Base-by-base conservation (phyloP, 345 rosid species). In the Xanthoceras sorbifolium region DNA sequence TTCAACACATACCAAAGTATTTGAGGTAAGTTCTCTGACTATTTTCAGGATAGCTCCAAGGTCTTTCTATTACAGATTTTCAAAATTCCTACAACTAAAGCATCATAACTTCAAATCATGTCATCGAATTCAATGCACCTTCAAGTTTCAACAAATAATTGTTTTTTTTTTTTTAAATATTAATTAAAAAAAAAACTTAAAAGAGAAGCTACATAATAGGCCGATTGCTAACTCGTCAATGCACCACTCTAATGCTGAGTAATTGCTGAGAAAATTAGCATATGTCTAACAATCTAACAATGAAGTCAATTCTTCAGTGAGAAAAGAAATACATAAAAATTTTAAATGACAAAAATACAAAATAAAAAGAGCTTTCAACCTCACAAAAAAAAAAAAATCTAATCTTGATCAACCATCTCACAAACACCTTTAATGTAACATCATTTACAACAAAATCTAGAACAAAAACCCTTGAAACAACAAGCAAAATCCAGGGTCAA, bases 11-110 rank as follows among this genome's bases (percentile, higher is more conserved):
- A 26, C 11, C 22, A 11, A 15, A 69, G 48, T 22, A 57, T 34
- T 71, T 54, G 28, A 10, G n/a, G 32, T 1, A 4, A 6, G 32
- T 0, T 23, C 5, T 23, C 46, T 20, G 31, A 67, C 32, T 34
- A 23, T 9, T 67, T 67, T 67, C 31, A 40, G 46, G 48, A 52
- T 42, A 28, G 74, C 74, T 29, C 11, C 23, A 50, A 66, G 55
- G 0, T 31, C 55, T 15, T 54, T 5, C 36, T 17, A 25, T 6
- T 3, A 67, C 70, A 66, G 14, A 23, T 40, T 14, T 22, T 61
- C 18, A 25, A 67, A 42, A 40, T 18, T 26, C 2, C 44, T 14
- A 40, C 6, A 25, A 6, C 28, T 52, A 54, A 54, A 71, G 10
- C 28, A 71, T 54, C 29, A 22, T 22, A 52, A 55, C 34, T 12